phyloP scores from a whole-genome alignment of 2,329 filamentous ascomycete species.

The Aureobasidium mangrovei region DNA sequence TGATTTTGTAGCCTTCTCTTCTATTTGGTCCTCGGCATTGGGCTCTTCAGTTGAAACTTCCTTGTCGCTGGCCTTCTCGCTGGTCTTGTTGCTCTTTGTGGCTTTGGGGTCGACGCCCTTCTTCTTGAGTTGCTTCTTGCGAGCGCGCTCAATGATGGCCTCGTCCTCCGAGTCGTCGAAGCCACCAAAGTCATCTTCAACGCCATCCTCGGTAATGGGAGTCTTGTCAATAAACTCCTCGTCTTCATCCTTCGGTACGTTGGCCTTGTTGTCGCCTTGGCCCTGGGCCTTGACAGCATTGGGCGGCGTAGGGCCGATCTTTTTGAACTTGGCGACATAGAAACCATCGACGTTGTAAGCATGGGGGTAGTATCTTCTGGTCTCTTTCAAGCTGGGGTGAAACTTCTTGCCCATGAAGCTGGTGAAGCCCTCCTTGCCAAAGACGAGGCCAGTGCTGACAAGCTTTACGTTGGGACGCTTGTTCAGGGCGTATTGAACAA shows the following conservation, averaged over 20 bases:
- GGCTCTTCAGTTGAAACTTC: not conserved
- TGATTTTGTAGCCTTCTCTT: slow-evolving; percentile 19
- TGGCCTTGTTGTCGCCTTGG: slow-evolving; percentile 24
- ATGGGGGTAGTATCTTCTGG: slow-evolving; percentile 81
- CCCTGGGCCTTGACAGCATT: slow-evolving; percentile 41
- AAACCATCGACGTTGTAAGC: slow-evolving; percentile 95
- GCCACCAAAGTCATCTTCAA: slow-evolving; percentile 38
- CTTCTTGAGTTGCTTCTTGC: slow-evolving; percentile 34
- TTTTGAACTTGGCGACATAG: slow-evolving; percentile 97
- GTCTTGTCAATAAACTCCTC: slow-evolving; percentile 56
- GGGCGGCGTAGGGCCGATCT: slow-evolving; percentile 67
- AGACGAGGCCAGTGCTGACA: slow-evolving; percentile 81
- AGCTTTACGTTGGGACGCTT: slow-evolving; percentile 90
- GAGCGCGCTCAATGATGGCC: slow-evolving; percentile 38
- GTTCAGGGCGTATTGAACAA: slow-evolving; percentile 85
- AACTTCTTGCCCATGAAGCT: slow-evolving; percentile 88
- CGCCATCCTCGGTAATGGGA: slow-evolving; percentile 46
- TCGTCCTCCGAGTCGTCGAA: slow-evolving; percentile 44
- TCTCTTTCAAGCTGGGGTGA: slow-evolving; percentile 72
- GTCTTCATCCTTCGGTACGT: slow-evolving; percentile 19
- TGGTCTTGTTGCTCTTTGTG: slow-evolving; percentile 16
- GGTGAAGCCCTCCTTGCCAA: slow-evolving; percentile 88
- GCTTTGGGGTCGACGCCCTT: slow-evolving; percentile 42
- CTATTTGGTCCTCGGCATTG: slow-evolving; percentile 14
- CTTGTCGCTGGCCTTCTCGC: slow-evolving; percentile 19